These are phyloP conservation scores for Phytopythium mirpurense DNA, from an alignment of 352 stramenopile species.

Conservation along the genomic window DNA sequence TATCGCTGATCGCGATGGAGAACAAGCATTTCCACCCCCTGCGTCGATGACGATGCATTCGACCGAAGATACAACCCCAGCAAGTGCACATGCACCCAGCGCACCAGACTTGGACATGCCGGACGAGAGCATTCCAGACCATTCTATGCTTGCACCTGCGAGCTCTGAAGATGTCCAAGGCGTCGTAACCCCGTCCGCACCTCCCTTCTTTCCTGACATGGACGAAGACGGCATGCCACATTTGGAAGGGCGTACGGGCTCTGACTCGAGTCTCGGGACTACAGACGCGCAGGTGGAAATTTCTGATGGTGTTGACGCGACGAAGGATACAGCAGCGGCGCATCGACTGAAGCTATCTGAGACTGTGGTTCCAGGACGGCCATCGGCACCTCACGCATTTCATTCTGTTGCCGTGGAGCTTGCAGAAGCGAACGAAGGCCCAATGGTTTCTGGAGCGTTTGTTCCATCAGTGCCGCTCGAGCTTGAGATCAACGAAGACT, in stretches of 20 bases:
- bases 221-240: neutral
- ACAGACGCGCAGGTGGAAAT: no score
- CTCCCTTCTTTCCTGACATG: constrained; percentile 1
- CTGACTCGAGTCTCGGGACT: no score
- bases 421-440: neutral
- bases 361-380: neutral
- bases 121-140: neutral
- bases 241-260: no score
- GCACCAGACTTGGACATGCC: constrained; percentile 4
- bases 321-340: neutral
- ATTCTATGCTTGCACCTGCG: neutral
- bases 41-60: neutral
- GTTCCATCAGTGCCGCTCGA: constrained; percentile 25
- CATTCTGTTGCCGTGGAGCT: neutral
- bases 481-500: constrained; percentile 16
- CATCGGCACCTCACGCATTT: neutral
- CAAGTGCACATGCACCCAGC: neutral
- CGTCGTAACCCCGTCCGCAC: neutral
- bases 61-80: neutral
- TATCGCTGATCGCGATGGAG: neutral
- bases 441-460: neutral
- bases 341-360: neutral
- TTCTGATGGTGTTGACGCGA: neutral
- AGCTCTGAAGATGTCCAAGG: neutral
- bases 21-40: neutral